Base-by-base conservation (phyloP, 192 early-diverging fungal species). In the Coemansia sp. region DNA sequence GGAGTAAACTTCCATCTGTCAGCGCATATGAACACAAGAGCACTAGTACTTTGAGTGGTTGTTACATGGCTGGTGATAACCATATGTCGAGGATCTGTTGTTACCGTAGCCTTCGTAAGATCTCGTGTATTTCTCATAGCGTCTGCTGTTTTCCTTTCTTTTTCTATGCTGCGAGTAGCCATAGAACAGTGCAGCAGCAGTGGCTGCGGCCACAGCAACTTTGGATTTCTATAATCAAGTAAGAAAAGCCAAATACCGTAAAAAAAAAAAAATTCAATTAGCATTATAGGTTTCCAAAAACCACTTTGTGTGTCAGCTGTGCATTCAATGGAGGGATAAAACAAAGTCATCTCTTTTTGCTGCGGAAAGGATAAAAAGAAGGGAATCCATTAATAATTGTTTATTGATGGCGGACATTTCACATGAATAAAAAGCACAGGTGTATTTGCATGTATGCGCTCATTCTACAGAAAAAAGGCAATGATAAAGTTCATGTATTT, bases 141-240 rank as follows among this genome's bases (percentile, higher is more conserved):
- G 27, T 53, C 61, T 67, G 32, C 66, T 22, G 54, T 61, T 51
- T 32, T 70, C 66, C 56, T 67, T 68, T 33, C 57, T 59, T 9
- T 39, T 54, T 36, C 52, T 64, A 59, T 75, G 66, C 42, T 63
- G 65, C 30, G 62, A 66, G 30, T 59, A 57, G 3, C 61, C 77
- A 14, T 51, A 51, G 23, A 62, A 9, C 23, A 70, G 51, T 1
- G 62, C 63, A 0, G 55, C 69, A 46, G 68, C 59, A 32, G 59
- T 54, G 1, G 70, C 78, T 6, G 58, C 29, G 5, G 66, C 72
- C 5, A 32, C 31, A 1, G 36, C 55, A 17, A 80, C 70, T 58
- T 65, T 75, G 32, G 60, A 69, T 56, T 68, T 81, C 75, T 77
- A 77, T 56, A 68, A 31, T 10, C 6, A 36, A 10, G 33, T 36